Evolutionary conservation across 176 grass and related monocot genomes (phyloP).

Genomic region (Alloteropsis semialata): DNA sequence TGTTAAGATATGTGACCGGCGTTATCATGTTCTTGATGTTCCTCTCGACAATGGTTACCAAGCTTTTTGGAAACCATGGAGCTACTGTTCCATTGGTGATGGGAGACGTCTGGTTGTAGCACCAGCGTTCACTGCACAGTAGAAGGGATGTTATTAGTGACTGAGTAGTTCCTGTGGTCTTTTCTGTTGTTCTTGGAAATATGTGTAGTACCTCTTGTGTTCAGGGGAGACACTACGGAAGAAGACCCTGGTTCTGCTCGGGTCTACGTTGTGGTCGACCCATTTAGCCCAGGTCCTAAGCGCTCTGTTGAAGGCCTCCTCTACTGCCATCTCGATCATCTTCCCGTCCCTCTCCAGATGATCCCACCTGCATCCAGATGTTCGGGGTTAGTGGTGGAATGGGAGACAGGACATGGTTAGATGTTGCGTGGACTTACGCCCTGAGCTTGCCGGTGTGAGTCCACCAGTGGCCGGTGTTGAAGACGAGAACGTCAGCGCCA

Average conservation of each 20-base stretch:
- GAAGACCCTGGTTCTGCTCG: conserved; percentile 39
- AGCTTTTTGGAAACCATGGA: conserved; percentile 35
- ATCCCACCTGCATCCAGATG: conserved; percentile 31
- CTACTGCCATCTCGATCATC: conserved; percentile 27
- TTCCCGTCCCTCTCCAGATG: conserved; percentile 37
- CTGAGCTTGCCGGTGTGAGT: conserved; percentile 58
- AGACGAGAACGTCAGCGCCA: conserved; percentile 46
- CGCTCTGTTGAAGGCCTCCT: conserved; percentile 40
- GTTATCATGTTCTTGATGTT: conserved; percentile 27
- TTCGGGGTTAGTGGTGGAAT: accelerated
- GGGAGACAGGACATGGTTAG: too few relatives aligned
- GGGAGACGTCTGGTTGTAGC: conserved; percentile 44
- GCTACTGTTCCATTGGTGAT: conserved; percentile 17
- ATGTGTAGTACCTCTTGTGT: conserved; percentile 40
- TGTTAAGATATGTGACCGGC: conserved; percentile 37
- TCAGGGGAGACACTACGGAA: conserved; percentile 66
- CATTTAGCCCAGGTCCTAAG: conserved; percentile 49
- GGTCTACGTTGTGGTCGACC: conserved; percentile 37
- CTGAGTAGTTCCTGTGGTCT: background rate
- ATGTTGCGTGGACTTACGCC: conserved; percentile 6
- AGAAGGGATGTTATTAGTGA: background rate
- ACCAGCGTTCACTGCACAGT: conserved; percentile 43
- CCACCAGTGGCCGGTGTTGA: conserved; percentile 82
- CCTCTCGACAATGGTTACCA: conserved; percentile 21
- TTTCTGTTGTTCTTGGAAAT: background rate